phyloP scores from a whole-genome alignment of 75 land plant species.

The Pinus albicaulis region DNA sequence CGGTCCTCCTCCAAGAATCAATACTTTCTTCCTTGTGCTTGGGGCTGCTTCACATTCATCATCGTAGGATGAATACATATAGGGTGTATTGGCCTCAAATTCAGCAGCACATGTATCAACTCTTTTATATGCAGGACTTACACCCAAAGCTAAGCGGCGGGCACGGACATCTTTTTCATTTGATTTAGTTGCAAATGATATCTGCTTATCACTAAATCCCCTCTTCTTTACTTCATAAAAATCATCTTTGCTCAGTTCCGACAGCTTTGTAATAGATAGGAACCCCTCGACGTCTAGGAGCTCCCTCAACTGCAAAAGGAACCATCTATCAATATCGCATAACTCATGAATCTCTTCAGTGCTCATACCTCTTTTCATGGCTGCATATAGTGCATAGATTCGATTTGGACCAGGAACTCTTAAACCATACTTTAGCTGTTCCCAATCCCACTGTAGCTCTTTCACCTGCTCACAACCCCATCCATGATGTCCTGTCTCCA shows the following conservation, averaged over 20 bases:
- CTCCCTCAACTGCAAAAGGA: conserved; percentile 84
- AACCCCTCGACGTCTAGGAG: conserved; percentile 77
- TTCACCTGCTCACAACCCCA: conserved; percentile 93
- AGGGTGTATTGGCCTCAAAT: conserved; percentile 98
- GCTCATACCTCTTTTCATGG: conserved; percentile 95
- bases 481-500: conserved; percentile 89
- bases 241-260: conserved; percentile 71
- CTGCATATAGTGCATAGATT: conserved; percentile 90
- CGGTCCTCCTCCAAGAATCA: conserved; percentile 98
- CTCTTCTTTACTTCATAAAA: conserved; percentile 85
- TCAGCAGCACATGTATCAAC: conserved; percentile 99
- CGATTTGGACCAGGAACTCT: conserved; percentile 93
- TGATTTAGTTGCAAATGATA: conserved; percentile 79
- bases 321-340: conserved; percentile 94
- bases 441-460: conserved; percentile 93
- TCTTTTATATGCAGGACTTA: conserved; percentile 85
- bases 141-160: conserved; percentile 73
- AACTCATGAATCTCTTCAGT: conserved; percentile 82
- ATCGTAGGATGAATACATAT: conserved; percentile 97
- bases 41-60: conserved; percentile 94
- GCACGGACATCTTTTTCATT: conserved; percentile 72
- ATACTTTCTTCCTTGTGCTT: conserved; percentile 73
- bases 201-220: conserved; percentile 98
- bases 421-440: conserved; percentile 83
- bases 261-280: conserved; percentile 46